Base-by-base conservation (phyloP, 2,329 filamentous ascomycete species). In the Coniochaeta pulveracea region DNA sequence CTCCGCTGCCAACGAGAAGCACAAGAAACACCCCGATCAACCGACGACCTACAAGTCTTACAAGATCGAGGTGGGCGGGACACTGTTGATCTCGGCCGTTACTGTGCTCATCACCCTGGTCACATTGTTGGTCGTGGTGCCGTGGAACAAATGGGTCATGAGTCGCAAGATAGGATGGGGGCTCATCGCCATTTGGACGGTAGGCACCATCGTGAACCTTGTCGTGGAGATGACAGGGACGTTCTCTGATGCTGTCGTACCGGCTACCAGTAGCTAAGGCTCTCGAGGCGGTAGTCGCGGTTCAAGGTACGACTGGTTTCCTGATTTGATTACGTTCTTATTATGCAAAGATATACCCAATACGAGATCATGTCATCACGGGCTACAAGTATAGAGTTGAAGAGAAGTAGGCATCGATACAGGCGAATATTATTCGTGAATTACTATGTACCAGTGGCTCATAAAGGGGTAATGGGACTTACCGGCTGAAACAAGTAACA, bases 121-220 rank as follows among this genome's bases (percentile, higher is more conserved):
- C 4, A 76, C 80, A 3, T 58, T 98, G 43, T 62, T 98, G 40
- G 67, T 93, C 18, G 66, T 77, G 1, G 85, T 98, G 34, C 91
- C 91, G 5, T 51, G 80, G 61, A 93, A 91, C 56, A 75, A 76
- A 42, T 95, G 88, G 88, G 63, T 80, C 25, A 79, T 95, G 72
- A 86, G 76, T 50, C 71, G 78, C 34, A 78, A 68, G 54, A 85
- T 98, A 45, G 91, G 91, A 10, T 83, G 76, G 67, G 74, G 74
- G 0, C 54, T 96, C 46, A 81, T 98, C 46, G 68, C 61, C 8
- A 56, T 96, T 12, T 98, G 91, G 91, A 64, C 60, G 10, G 55
- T 85, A 17, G 88, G 83, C 50, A 96, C 89, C 0, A 49, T 83
- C 21, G 63, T 78, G 15, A 98, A 96, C 56, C 71, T 98, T 3